These are phyloP conservation scores for Blepharisma japonicum DNA, from an alignment of 73 alveolate species.

Conservation along the genomic window DNA sequence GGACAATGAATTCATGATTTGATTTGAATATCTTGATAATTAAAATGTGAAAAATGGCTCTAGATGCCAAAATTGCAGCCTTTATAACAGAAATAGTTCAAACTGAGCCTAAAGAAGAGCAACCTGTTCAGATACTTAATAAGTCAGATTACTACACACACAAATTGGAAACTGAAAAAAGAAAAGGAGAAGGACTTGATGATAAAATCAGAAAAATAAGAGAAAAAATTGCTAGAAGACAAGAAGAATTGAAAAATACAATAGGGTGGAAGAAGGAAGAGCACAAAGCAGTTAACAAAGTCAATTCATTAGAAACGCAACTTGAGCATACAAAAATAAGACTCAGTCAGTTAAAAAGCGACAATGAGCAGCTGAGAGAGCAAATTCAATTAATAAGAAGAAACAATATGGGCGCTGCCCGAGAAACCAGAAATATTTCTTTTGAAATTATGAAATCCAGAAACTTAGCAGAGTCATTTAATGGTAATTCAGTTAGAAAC, in stretches of 20 bases:
- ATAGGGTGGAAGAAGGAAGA: constrained; percentile 12
- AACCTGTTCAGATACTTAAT: no score
- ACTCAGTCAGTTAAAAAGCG: background rate
- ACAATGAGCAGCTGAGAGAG: background rate
- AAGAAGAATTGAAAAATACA: background rate
- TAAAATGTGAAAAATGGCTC: no score
- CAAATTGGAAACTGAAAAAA: constrained; percentile 5
- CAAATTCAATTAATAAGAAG: constrained; percentile 18
- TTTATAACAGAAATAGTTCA: no score
- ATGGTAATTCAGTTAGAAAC: no score
- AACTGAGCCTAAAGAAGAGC: no score
- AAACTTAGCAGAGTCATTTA: no score
- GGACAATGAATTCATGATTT: no score
- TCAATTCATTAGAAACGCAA: background rate
- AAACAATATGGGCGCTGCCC: constrained; percentile 5
- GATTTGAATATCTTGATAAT: no score
- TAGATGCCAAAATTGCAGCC: no score
- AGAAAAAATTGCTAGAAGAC: background rate
- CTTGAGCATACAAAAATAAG: background rate
- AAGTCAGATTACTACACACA: no score
- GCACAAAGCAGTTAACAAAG: background rate
- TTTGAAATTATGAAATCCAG: background rate
- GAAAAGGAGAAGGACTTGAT: constrained; percentile 13
- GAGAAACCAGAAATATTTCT: background rate
- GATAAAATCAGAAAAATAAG: background rate